A percentile compares a stretch with the other conserved stretches of the same genome.
Conservation (phyloP, 148 eudicot species). For the Vaccinium myrtillus region DNA sequence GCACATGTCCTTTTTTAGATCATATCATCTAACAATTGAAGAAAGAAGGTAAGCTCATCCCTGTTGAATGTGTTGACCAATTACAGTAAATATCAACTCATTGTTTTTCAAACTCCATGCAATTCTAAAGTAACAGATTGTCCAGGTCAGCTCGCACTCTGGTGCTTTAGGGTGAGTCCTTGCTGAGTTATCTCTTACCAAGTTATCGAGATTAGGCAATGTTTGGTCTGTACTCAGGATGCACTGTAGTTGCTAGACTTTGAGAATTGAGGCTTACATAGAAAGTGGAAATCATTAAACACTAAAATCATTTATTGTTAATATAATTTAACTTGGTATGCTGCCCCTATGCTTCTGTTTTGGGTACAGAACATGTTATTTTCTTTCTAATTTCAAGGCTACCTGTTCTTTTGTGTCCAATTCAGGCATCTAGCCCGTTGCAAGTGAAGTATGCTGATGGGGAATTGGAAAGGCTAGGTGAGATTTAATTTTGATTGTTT, state of each 20-base stretch:
- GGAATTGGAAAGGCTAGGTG: conserved; percentile 93
- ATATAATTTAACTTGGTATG: not conserved
- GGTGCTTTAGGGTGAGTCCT: not conserved
- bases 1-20: not conserved
- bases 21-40: not conserved
- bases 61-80: not conserved
- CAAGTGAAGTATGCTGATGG: conserved; percentile 99
- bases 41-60: not conserved
- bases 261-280: not conserved
- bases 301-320: not conserved
- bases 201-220: not conserved
- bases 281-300: not conserved
- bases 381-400: conserved; percentile 22
- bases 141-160: not conserved
- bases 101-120: not conserved
- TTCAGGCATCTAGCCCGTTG: conserved; percentile 95
- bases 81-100: not conserved
- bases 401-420: conserved; percentile 27
- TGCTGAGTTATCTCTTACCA: not conserved
- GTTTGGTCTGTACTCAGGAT: not conserved
- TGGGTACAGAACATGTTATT: not conserved
- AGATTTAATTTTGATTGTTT: conserved; percentile 15
- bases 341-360: conserved; percentile 15
- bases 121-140: not conserved
- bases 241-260: not conserved